Evolutionary conservation across 192 early-diverging fungal species (phyloP).

Genomic region (Umbelopsis isabellina): DNA sequence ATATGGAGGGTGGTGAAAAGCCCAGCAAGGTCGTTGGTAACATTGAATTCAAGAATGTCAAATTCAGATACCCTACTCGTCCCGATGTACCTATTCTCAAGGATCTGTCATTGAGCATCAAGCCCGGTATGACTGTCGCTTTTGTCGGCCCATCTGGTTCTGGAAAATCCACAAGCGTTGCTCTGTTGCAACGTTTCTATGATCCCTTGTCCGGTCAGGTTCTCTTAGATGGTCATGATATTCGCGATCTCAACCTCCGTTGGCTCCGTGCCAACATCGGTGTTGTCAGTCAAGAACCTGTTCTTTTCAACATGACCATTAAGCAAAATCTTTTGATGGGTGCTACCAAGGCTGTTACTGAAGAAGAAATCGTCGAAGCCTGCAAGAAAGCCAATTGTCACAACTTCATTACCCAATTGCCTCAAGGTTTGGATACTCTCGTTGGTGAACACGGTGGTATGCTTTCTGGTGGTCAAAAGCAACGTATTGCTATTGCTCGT

Average conservation of each 20-base stretch:
- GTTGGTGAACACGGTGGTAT: constrained; percentile 82
- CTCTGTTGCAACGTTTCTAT: constrained; percentile 89
- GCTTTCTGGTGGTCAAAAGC: constrained; percentile 91
- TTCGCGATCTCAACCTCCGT: constrained; percentile 76
- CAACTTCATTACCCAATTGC: constrained; percentile 83
- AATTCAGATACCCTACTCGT: constrained; percentile 85
- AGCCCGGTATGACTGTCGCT: constrained; percentile 84
- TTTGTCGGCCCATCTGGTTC: constrained; percentile 88
- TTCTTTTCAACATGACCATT: constrained; percentile 80
- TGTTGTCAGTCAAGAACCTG: constrained; percentile 89
- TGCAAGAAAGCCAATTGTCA: constrained; percentile 75
- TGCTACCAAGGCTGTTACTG: constrained; percentile 52
- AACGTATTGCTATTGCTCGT: constrained; percentile 95
- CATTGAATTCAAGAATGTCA: constrained; percentile 76
- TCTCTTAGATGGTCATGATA: constrained; percentile 73
- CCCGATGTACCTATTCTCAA: constrained; percentile 82
- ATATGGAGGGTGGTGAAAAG: constrained; percentile 44
- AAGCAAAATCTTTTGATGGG: constrained; percentile 84
- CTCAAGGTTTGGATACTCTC: constrained; percentile 78
- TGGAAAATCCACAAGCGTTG: constrained; percentile 86
- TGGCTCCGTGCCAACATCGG: constrained; percentile 89
- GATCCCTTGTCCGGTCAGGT: constrained; percentile 61
- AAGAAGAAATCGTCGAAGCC: constrained; percentile 74
- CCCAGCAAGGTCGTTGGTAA: constrained; percentile 58
- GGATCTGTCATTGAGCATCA: constrained; percentile 68